These are phyloP conservation scores for Curvularia spicifera DNA, from an alignment of 2,329 filamentous ascomycete genomes.

Conservation along the genomic window DNA sequence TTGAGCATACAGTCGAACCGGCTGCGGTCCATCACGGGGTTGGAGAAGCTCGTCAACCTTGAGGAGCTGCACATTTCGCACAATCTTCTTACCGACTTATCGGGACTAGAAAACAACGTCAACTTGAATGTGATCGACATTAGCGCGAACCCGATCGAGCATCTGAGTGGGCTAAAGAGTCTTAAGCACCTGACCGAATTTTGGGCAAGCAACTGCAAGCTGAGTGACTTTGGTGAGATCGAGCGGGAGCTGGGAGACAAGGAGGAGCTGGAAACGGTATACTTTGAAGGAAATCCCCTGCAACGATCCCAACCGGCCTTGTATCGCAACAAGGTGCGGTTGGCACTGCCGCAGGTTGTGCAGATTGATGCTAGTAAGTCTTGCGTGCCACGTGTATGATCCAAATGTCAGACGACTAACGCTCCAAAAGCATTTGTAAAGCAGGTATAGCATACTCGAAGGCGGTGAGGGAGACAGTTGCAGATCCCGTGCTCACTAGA, in stretches of 20 bases:
- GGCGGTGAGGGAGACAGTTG: not conserved
- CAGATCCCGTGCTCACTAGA: not conserved
- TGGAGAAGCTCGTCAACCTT: constrained; percentile 74
- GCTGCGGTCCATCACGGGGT: constrained; percentile 76
- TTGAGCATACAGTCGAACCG: constrained; percentile 96
- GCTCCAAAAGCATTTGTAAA: constrained; percentile 17
- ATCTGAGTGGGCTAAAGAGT: constrained; percentile 72
- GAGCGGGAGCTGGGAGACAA: constrained; percentile 81
- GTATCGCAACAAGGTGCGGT: constrained; percentile 90
- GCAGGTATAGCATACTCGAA: constrained; percentile 16
- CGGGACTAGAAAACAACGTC: constrained; percentile 63
- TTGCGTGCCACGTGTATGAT: not conserved
- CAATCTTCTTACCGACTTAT: constrained; percentile 81
- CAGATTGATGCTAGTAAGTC: constrained; percentile 98
- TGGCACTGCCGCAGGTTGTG: constrained; percentile 84
- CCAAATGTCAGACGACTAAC: not conserved
- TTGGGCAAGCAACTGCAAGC: constrained; percentile 90
- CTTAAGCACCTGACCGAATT: constrained; percentile 81
- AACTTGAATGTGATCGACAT: constrained; percentile 81
- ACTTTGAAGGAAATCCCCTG: constrained; percentile 93
- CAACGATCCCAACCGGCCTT: constrained; percentile 80
- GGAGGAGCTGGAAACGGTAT: constrained; percentile 82
- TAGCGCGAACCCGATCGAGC: constrained; percentile 82
- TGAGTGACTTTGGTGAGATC: constrained; percentile 81
- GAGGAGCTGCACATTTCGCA: constrained; percentile 97